phyloP scores from a whole-genome alignment of 2,329 filamentous ascomycete species.

The Trichoderma aggressivum region DNA sequence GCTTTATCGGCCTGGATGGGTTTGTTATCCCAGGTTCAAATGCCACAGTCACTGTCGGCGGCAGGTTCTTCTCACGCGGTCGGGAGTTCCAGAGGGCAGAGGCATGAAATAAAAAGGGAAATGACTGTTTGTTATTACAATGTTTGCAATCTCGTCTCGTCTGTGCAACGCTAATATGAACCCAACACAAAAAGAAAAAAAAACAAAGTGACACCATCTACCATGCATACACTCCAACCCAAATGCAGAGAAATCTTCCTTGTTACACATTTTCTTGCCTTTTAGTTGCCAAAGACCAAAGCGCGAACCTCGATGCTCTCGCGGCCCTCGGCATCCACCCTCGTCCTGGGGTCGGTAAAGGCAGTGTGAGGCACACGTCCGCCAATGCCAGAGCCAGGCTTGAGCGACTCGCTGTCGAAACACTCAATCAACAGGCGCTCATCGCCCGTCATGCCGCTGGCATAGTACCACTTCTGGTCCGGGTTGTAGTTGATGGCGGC shows the following conservation, averaged over 20 bases:
- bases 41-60: neutral
- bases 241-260: neutral
- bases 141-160: neutral
- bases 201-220: neutral
- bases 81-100: neutral
- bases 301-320: slow-evolving; percentile 90
- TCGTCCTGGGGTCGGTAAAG: slow-evolving; percentile 72
- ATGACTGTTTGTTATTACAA: slow-evolving; percentile 13
- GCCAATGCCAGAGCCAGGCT: slow-evolving; percentile 48
- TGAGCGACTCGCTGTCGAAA: slow-evolving; percentile 63
- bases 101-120: neutral
- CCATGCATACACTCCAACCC: neutral
- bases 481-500: slow-evolving; percentile 62
- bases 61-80: neutral
- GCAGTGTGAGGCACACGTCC: slow-evolving; percentile 69
- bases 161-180: neutral
- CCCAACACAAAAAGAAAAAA: neutral
- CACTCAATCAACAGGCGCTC: slow-evolving; percentile 77
- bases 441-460: slow-evolving; percentile 70
- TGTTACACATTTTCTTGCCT: too few species aligned
- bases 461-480: slow-evolving; percentile 72
- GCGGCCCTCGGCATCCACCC: slow-evolving; percentile 64
- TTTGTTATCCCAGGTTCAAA: neutral
- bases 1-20: neutral
- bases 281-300: slow-evolving; percentile 69